Base-by-base conservation (phyloP, 2,329 filamentous ascomycete genomes). In the Pestalotiopsis sp. region DNA sequence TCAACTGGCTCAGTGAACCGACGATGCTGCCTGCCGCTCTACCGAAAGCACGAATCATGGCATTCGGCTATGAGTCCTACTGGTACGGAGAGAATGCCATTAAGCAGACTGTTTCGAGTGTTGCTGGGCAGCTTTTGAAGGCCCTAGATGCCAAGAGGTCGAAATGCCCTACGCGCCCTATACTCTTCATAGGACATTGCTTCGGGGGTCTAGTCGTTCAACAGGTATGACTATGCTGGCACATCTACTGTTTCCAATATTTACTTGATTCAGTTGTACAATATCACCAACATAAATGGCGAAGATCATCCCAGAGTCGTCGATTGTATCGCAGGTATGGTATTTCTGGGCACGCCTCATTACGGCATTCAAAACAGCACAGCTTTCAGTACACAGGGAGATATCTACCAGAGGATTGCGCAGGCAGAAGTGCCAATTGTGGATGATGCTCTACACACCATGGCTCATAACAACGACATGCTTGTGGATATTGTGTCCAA, bases 311-410 rank as follows among this genome's bases (percentile, higher is more conserved):
- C 64, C n/a, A 49, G 64, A 13, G 39, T 66, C 6, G 3, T 20
- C 12, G n/a, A 66, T 6, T 58, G 23, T 4, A 41, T 66, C 7
- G 55, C 52, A 1, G 64, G 64, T 31, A 20, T 66, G 64, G 36
- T 66, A 55, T 66, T 66, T 14, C 52, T 66, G 25, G 52, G 64
- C 25, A 66, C 64, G 0, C 64, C 64, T 9, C 60, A 63, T 63
- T 23, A 13, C 12, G 60, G 60, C 12, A 36, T 39, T 20, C 27
- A 63, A 13, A 20, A 39, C 17, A 39, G 27, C 57, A 6, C 57
- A 12, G 23, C 12, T 0, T 59, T 38, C n/a, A 20, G 31, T 9
- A 36, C 31, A 39, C 52, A n/a, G 49, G 31, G 27, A 13, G 3
- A 2, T 13, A n/a, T 41, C 4, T 66, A 57, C n/a, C 31, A 38